phyloP scores from a whole-genome alignment of 2,329 filamentous ascomycete genomes.

The Neopestalotiopsis sp. region DNA sequence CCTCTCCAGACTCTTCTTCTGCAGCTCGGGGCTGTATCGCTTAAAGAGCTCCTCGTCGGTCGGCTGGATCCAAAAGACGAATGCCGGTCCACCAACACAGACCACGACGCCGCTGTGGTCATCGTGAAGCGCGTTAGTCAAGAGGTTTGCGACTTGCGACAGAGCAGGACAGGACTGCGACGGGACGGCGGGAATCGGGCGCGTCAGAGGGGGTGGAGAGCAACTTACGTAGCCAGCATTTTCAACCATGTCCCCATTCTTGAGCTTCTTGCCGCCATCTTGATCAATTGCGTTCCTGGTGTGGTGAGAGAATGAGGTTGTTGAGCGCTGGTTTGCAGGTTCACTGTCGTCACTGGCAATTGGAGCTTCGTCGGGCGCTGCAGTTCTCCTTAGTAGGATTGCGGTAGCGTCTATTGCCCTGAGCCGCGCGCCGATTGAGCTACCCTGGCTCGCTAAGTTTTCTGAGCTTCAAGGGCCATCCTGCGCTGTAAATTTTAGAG shows the following conservation, averaged over 20 bases:
- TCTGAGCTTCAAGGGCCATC: neutral
- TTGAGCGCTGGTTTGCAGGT: neutral
- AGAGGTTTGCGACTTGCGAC: slow-evolving; percentile 21
- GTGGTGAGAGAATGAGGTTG: neutral
- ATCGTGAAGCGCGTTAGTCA: slow-evolving; percentile 23
- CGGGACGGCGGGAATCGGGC: slow-evolving; percentile 14
- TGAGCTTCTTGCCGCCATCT: slow-evolving; percentile 52
- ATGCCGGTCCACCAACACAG: slow-evolving; percentile 82
- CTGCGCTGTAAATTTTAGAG: neutral
- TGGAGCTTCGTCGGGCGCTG: neutral
- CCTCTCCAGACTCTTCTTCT: slow-evolving; percentile 83
- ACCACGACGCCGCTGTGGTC: slow-evolving; percentile 68
- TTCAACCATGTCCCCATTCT: slow-evolving; percentile 70
- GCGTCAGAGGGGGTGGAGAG: slow-evolving; percentile 20
- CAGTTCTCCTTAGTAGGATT: neutral
- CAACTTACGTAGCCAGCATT: slow-evolving; percentile 71
- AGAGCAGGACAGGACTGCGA: neutral
- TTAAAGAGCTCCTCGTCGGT: slow-evolving; percentile 92
- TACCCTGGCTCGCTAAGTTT: neutral
- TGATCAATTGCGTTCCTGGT: slow-evolving; percentile 8
- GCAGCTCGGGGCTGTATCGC: slow-evolving; percentile 93
- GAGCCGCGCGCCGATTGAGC: neutral
- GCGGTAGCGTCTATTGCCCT: neutral
- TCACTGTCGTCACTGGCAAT: neutral
- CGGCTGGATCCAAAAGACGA: slow-evolving; percentile 81